These are phyloP conservation scores for Lasiosphaeria ovina DNA, from an alignment of 495 filamentous ascomycete species.

Conservation along the genomic window DNA sequence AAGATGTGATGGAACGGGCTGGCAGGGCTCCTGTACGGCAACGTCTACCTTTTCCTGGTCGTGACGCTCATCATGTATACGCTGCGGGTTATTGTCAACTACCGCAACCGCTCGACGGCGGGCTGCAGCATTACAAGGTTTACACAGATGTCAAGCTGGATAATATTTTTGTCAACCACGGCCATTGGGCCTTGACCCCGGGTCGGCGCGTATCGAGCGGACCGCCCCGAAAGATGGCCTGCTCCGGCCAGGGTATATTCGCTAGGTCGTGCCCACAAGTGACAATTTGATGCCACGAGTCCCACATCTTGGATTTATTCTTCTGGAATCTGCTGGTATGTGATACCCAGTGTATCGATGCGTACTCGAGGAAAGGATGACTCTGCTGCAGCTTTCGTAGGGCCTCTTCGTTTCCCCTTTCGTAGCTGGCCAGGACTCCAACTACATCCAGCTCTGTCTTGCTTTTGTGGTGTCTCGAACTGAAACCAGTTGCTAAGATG, in stretches of 20 bases:
- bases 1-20: no score
- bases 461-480: background rate
- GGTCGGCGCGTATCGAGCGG: conserved; percentile 5
- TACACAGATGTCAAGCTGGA: conserved; percentile 6
- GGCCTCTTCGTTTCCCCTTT: background rate
- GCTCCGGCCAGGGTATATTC: background rate
- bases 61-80: conserved; percentile 83
- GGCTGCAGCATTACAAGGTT: conserved; percentile 52
- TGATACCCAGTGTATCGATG: conserved; percentile 4
- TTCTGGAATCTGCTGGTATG: conserved; percentile 2
- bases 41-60: no score
- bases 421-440: conserved; percentile 1
- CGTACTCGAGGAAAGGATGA: conserved; percentile 4
- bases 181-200: conserved; percentile 2
- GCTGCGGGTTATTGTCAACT: conserved; percentile 78
- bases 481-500: background rate
- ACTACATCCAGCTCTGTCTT: background rate
- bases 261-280: conserved; percentile 2
- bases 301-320: background rate
- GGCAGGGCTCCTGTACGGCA: no score
- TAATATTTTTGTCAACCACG: conserved; percentile 8
- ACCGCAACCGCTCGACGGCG: conserved; percentile 68
- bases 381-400: background rate
- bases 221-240: no score
- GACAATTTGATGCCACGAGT: conserved; percentile 1